Conservation (phyloP, 2,329 filamentous ascomycete species). For the Claviceps pazoutovae region DNA sequence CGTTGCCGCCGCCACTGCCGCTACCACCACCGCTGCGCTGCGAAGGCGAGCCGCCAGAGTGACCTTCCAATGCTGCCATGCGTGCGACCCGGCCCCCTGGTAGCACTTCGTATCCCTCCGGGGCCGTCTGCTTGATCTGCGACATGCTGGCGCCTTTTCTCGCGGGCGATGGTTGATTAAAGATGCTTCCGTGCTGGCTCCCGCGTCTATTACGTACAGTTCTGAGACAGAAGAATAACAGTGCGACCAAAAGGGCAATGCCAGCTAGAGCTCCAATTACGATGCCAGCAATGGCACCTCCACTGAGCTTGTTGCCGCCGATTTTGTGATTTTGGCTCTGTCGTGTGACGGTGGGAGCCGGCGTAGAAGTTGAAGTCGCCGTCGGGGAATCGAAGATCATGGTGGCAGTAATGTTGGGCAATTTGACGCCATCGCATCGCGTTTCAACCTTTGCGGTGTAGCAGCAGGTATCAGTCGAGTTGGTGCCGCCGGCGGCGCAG, state of each 20-base stretch:
- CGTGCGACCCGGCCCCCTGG: slow-evolving; percentile 83
- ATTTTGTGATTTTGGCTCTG: slow-evolving; percentile 16
- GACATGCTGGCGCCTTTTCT: slow-evolving; percentile 32
- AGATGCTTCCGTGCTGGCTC: slow-evolving; percentile 57
- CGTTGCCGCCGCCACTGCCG: slow-evolving; percentile 31
- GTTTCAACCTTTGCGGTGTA: slow-evolving; percentile 62
- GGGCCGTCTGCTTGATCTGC: slow-evolving; percentile 22
- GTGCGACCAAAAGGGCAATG: slow-evolving; percentile 50
- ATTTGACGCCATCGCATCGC: slow-evolving; percentile 59
- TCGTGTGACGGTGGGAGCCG: slow-evolving; percentile 8
- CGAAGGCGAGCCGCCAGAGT: slow-evolving; percentile 47
- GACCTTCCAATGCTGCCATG: slow-evolving; percentile 85
- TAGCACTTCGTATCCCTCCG: slow-evolving; percentile 56
- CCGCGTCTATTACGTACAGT: slow-evolving; percentile 34
- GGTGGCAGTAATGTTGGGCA: slow-evolving; percentile 62
- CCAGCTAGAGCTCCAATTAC: slow-evolving; percentile 69
- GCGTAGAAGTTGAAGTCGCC: slow-evolving; percentile 25
- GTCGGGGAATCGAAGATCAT: slow-evolving; percentile 43
- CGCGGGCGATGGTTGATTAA: slow-evolving; percentile 81
- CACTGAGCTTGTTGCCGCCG: slow-evolving; percentile 41
- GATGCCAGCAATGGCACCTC: slow-evolving; percentile 83
- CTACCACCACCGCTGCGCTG: slow-evolving; percentile 28
- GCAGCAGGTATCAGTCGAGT: slow-evolving; percentile 92
- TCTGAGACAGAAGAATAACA: slow-evolving; percentile 54
- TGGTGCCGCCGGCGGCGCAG: slow-evolving; percentile 69